Evolutionary conservation across 2,329 filamentous ascomycete species (phyloP), one percentile per base, ranked within the genome.

Genomic region (Nemania diffusa): DNA sequence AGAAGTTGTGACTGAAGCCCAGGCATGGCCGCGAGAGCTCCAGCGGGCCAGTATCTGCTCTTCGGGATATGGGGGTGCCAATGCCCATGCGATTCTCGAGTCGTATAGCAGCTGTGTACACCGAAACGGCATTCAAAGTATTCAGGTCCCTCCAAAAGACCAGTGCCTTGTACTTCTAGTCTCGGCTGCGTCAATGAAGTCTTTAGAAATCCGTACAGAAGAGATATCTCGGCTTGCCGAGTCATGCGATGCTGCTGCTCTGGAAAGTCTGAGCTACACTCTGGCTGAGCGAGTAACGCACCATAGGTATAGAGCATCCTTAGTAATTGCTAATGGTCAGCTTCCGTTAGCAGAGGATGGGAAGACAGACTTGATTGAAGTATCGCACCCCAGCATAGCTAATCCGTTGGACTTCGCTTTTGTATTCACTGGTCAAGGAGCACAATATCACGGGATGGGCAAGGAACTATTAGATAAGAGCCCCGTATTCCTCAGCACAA

Each of bases 391-490:
- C 3, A 34, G 13, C 40, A 15, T 22, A 40, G 17, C 20, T 15
- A 48, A 27, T 8, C 27, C n/a, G 4, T 5, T 57, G 1, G 20
- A 27, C 9, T 26, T 66, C 29, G 56, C 42, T 2, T 65, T 68
- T 15, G 32, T 60, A 1, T 69, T 63, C n/a, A 69, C 58, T 0
- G 66, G 66, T 5, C 66, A 69, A 29, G 66, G 66, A 15, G 55
- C 66, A 1, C 66, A 69, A 9, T 69, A 64, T 8, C 5, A 22
- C 1, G 37, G 37, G 1, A 65, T 68, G 62, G 57, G 27, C 5
- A 64, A 57, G 3, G 57, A 56, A 13, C 27, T 68, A 3, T 15
- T 67, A 7, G 5, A 37, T 0, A 9, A 27, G 1, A 24, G 6
- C 3, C 32, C 46, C 0, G 9, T 32, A 8, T 65, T 65, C 17